phyloP scores from a whole-genome alignment of 1,139 yeast genomes.

The Casaregolazyma suthepensis region DNA sequence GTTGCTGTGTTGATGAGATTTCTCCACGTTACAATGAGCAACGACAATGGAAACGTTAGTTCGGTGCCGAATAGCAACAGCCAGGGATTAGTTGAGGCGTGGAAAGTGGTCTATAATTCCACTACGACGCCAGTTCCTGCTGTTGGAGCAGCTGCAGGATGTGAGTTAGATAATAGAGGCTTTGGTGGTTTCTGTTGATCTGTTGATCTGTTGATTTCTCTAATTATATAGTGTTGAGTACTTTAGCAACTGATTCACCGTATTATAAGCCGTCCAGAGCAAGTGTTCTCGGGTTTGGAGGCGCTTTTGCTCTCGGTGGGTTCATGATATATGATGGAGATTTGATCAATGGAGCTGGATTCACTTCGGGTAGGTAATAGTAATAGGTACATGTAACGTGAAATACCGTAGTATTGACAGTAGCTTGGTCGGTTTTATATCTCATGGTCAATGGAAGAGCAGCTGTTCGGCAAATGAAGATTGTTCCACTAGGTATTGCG shows the following conservation, averaged over 20 bases:
- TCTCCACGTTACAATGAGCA: neutral
- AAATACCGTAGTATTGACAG: neutral
- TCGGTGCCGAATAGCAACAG: neutral
- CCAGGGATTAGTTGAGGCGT: neutral
- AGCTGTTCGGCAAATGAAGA: slow-evolving; percentile 42
- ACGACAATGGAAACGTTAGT: neutral
- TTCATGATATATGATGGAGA: slow-evolving; percentile 80
- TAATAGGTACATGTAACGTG: neutral
- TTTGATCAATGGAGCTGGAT: slow-evolving; percentile 77
- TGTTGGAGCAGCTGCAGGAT: slow-evolving; percentile 21
- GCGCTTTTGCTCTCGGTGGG: slow-evolving; percentile 67
- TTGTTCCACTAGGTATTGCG: slow-evolving; percentile 57
- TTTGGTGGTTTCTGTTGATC: too few species aligned
- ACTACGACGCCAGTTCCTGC: slow-evolving; percentile 27
- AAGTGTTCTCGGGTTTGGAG: slow-evolving; percentile 54
- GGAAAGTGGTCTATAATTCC: slow-evolving; percentile 17
- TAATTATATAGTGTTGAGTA: slow-evolving; percentile 22
- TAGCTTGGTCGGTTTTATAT: slow-evolving; percentile 80
- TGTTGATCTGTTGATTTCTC: slow-evolving; percentile 11
- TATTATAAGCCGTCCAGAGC: slow-evolving; percentile 41
- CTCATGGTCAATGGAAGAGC: slow-evolving; percentile 66
- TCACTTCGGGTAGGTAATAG: slow-evolving; percentile 45
- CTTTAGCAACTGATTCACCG: slow-evolving; percentile 21
- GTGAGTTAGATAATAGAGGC: too few species aligned
- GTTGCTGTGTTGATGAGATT: neutral